Evolutionary conservation across 441 rosid species (phyloP), one percentile per base, ranked within the genome.

Genomic region (Aquilaria agallochum): DNA sequence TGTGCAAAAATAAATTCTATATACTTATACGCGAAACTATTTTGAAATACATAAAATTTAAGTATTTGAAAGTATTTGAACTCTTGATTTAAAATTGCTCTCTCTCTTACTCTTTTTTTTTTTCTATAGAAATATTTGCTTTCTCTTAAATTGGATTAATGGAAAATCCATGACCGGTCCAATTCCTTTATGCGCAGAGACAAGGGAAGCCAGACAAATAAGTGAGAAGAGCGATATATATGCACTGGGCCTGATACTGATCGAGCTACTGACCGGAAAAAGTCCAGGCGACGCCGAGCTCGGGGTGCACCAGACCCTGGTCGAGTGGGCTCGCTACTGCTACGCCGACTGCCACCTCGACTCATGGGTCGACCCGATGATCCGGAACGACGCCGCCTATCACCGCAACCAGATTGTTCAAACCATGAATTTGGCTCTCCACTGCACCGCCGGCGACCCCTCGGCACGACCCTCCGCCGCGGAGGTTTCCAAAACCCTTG

Each of bases 251-350:
- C 75, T 88, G 36, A 53, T 92, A 47, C 87, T 92, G 2, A 78
- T 92, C 13, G 72, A 85, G 63, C 65, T 92, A 52, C 53, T 92
- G 27, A 90, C 92, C 34, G 94, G 96, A 40, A 90, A 83, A 74
- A 52, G 75, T 47, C 80, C 86, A 1, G 69, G 54, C 20, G 88
- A 88, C 61, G 64, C 74, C 5, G 98, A 84, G 55, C 78, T 81
- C 13, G 87, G 87, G 11, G 67, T 63, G 47, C 84, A 78, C 34
- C 65, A 60, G 48, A 81, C 72, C 77, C 66, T 89, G 3, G 81
- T 87, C 2, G 92, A 86, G 47, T 92, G 94, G 96, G 90, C 87
- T 33, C 69, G 80, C 14, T 76, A 86, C 62, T 86, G 95, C 80
- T 89, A 84, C 72, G 83, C 92, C 0, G 88, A 86, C 36, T 82